Percentiles rank a stretch among this genome's conserved stretches.
These are phyloP conservation scores for Meripilus lineatus DNA, from an alignment of 1,284 basidiomycete genomes.

Conservation along the genomic window DNA sequence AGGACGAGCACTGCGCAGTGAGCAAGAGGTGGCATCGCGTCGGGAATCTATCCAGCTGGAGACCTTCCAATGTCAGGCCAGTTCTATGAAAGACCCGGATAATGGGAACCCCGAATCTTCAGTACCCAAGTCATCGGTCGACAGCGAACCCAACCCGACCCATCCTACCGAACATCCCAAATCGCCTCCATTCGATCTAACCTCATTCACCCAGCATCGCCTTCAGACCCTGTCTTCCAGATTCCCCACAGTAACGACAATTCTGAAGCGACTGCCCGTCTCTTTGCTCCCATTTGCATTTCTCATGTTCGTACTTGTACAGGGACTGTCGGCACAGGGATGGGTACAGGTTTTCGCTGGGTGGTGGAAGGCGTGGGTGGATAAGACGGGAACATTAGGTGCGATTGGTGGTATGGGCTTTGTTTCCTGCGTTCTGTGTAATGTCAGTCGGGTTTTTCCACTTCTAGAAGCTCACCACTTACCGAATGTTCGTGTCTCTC, in stretches of 20 bases:
- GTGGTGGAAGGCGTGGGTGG: conserved; percentile 59
- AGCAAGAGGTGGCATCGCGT: background rate
- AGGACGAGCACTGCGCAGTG: background rate
- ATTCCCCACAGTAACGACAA: conserved; percentile 76
- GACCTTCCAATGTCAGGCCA: background rate
- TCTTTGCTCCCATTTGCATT: conserved; percentile 90
- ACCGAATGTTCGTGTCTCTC: background rate
- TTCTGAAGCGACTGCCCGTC: conserved; percentile 72
- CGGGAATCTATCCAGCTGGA: background rate
- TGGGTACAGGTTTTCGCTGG: conserved; percentile 86
- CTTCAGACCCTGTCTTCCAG: conserved; percentile 20
- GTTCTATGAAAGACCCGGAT: no score
- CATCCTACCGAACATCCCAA: background rate
- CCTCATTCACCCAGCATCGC: background rate
- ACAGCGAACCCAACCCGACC: background rate
- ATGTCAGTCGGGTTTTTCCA: conserved; percentile 39
- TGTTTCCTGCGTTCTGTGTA: conserved; percentile 73
- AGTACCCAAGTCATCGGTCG: background rate
- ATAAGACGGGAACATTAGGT: conserved; percentile 36
- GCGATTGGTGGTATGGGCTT: conserved; percentile 44
- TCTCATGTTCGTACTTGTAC: conserved; percentile 93
- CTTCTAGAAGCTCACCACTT: background rate
- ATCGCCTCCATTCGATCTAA: background rate
- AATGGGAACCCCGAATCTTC: background rate
- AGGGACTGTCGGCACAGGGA: conserved; percentile 79